Conservation (phyloP, 208 protist species). For the Naegleria gruberi region DNA sequence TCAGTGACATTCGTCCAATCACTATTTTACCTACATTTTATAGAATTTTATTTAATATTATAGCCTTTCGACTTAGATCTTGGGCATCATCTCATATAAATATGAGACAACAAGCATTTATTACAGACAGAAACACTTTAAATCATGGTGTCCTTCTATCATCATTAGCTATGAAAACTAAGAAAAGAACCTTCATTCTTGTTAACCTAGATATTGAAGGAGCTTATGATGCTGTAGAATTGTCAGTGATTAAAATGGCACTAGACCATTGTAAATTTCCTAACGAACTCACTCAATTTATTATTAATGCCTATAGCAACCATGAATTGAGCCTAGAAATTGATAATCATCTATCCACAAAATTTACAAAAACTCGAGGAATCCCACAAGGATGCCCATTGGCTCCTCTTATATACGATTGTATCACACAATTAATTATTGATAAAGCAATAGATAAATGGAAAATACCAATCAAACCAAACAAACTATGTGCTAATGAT, state of each 20-base stretch:
- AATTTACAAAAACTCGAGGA: neutral
- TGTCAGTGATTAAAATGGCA: neutral
- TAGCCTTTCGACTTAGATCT: neutral
- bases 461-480: neutral
- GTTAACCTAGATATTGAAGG: neutral
- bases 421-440: neutral
- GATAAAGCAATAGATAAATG: neutral
- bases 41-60: constrained; percentile 1
- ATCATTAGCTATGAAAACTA: neutral
- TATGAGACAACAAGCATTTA: neutral
- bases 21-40: too few species aligned
- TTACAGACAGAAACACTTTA: too few species aligned
- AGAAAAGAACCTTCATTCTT: neutral
- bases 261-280: neutral
- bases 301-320: neutral
- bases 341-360: neutral
- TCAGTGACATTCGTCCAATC: too few species aligned
- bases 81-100: neutral
- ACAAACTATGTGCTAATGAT: neutral
- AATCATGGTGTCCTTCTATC: too few species aligned
- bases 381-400: constrained; percentile 6
- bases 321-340: neutral
- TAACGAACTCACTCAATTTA: neutral
- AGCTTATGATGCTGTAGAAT: neutral
- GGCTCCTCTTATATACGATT: neutral